Base-by-base conservation (phyloP, 2,329 filamentous ascomycete genomes). In the Phialophora macrospora region DNA sequence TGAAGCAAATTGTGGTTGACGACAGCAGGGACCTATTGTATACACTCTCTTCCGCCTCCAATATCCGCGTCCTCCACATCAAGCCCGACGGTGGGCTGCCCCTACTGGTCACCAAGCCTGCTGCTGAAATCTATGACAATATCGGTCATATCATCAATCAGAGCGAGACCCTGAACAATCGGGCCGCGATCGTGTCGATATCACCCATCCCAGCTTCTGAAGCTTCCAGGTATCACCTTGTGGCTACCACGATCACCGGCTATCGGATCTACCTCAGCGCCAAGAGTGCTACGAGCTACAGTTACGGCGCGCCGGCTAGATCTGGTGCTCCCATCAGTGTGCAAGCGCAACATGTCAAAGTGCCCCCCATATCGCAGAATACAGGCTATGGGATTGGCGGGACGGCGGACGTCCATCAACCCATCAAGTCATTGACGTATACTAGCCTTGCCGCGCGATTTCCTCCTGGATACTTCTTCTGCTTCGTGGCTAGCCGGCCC, bases 321-420 rank as follows among this genome's bases (percentile, higher is more conserved):
- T 84, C 86, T 7, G 88, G 84, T 64, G 88, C 91, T 0, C 93
- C 95, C 0, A 93, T 91, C 72, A 97, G 92, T 78, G 97, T 99
- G 92, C 93, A 97, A 77, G 88, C 97, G n/a, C 90, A 96, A 72
- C 95, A 96, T 74, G 92, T 99, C 77, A 96, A 95, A 75, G 96
- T 97, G 65, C 95, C 96, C 1, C 95, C 95, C 0, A 77, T 81
- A 77, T 71, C 70, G 68, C 57, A 65, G 71, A 60, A 67, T 67
- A 68, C 73, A 70, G 70, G 66, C 63, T 70, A 73, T 59, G 65
- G 49, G 12, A 20, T 64, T 24, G 54, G 76, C 48, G 66, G 72
- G 51, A 70, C 75, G 85, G 72, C 72, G 81, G 67, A 80, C 82
- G 69, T 87, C 83, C 60, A 78, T 78, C 58, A 78, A 80, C 68